Conservation (phyloP, 2,329 filamentous ascomycete species). For the Aspergillus sojae region DNA sequence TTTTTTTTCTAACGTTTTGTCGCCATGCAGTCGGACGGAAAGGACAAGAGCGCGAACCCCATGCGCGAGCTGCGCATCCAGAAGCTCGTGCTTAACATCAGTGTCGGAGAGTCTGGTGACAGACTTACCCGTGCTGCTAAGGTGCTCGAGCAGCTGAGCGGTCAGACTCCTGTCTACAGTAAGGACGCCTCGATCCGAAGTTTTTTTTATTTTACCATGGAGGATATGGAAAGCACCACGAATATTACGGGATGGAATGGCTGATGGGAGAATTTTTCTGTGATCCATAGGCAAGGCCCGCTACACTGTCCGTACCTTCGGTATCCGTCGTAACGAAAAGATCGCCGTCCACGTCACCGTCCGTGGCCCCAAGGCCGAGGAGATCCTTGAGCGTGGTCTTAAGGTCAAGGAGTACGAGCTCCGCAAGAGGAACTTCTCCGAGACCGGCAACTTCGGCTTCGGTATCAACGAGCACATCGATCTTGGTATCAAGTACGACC, state of each 20-base stretch:
- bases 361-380: conserved; percentile 98
- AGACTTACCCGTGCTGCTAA: conserved; percentile 99
- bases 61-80: conserved; percentile 99
- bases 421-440: conserved; percentile 98
- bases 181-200: conserved; percentile 45
- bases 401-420: conserved; percentile 99
- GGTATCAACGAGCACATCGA: conserved; percentile 99
- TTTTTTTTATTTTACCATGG: neutral
- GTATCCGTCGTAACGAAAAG: conserved; percentile 99
- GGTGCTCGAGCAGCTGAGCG: conserved; percentile 98
- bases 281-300: conserved; percentile 83
- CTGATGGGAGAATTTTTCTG: conserved; percentile 27
- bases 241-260: conserved; percentile 1
- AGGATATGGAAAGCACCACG: conserved; percentile 1
- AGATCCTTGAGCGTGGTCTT: conserved; percentile 99
- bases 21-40: conserved; percentile 65
- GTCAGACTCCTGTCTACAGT: conserved; percentile 99
- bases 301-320: conserved; percentile 99
- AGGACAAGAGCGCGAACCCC: conserved; percentile 87
- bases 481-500: conserved; percentile 99
- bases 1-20: conserved; percentile 15
- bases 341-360: conserved; percentile 99
- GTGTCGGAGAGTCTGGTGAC: conserved; percentile 99
- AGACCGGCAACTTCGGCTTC: conserved; percentile 99
- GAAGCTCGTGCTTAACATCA: conserved; percentile 99